phyloP scores from a whole-genome alignment of 345 rosid species.

The Citropsis articulata region DNA sequence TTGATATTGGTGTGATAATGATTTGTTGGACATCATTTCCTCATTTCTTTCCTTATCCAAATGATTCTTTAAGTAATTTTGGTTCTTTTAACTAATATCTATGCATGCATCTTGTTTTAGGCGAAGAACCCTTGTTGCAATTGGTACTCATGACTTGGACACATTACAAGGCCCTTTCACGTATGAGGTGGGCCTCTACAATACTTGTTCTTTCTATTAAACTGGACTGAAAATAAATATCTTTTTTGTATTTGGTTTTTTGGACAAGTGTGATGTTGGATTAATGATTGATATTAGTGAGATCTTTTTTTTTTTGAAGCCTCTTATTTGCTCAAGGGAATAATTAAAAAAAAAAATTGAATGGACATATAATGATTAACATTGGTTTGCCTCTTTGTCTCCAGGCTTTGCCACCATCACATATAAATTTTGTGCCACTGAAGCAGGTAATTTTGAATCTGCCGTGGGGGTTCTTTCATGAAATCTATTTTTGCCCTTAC shows the following conservation, averaged over 20 bases:
- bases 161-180: slow-evolving; percentile 84
- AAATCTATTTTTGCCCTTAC: not conserved
- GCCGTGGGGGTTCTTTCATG: not conserved
- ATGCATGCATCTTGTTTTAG: slow-evolving; percentile 34
- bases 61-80: not conserved
- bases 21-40: not conserved
- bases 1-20: not conserved
- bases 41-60: not conserved
- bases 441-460: slow-evolving; percentile 55
- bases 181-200: slow-evolving; percentile 64
- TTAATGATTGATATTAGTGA: not conserved
- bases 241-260: not conserved
- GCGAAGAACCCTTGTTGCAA: slow-evolving; percentile 83
- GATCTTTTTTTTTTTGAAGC: not conserved
- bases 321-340: not conserved
- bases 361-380: not conserved
- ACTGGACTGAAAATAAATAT: not conserved
- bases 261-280: not conserved
- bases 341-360: not conserved
- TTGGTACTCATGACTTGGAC: slow-evolving; percentile 98
- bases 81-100: not conserved
- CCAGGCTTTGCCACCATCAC: slow-evolving; percentile 73
- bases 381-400: slow-evolving; percentile 11
- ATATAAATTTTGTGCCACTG: slow-evolving; percentile 72
- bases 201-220: not conserved